Base-by-base conservation (phyloP, 2,329 filamentous ascomycete species). In the Proliferodiscus dingleyae region DNA sequence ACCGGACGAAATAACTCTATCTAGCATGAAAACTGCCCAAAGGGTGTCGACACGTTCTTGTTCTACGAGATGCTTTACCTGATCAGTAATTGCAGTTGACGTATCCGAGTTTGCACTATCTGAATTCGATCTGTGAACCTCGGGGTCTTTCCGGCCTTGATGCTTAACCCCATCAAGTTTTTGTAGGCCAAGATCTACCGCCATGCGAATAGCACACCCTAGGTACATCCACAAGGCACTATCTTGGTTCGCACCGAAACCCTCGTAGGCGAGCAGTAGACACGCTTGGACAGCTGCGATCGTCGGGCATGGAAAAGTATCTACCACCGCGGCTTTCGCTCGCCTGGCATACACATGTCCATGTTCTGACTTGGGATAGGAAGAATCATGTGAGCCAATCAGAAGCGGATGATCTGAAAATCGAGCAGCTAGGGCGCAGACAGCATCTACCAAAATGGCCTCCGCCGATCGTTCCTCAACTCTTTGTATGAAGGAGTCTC, bases 181-280 rank as follows among this genome's bases (percentile, higher is more conserved):
- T 55, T 91, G 87, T 53, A 95, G 72, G 0, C 89, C 89, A 8
- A 95, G 67, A 59, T 89, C 85, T 49, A 87, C 78, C 0, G 84
- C 84, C 80, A 89, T 86, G 4, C 89, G 82, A 49, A 95, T 95
- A 0, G 89, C 84, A 41, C 91, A 83, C 0, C 89, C 89, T 1
- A 95, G 72, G 61, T 94, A 95, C 88, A 95, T 94, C 89, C 89
- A 95, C 5, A 95, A 66, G 0, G 88, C 87, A 62, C 88, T 94
- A 60, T 95, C 89, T 57, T 90, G 87, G 54, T 88, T 87, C 9
- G 87, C 86, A 1, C 89, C 89, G 56, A 95, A 95, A 34, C 90
- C 85, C 55, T 94, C 88, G 60, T 95, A 95, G 0, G 88, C 89
- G 67, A 95, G 78, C 22, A 95, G 69, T 9, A 95, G 67, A 39